Evolutionary conservation across 2,329 filamentous ascomycete species (phyloP).

Genomic region (Phymatotrichopsis omnivora): DNA sequence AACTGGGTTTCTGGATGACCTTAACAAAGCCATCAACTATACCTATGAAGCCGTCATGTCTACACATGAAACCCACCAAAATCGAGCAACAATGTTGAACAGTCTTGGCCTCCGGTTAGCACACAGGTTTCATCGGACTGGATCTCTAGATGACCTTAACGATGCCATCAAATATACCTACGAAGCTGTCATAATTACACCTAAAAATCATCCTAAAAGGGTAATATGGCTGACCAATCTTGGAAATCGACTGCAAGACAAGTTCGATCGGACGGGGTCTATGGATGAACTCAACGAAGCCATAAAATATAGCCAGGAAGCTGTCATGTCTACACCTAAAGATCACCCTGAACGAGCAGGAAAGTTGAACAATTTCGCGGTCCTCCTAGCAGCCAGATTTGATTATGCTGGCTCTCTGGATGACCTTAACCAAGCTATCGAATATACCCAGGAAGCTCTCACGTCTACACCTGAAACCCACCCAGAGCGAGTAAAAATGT

Average conservation of each 20-base stretch:
- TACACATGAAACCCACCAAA: not conserved
- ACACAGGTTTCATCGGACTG: constrained; percentile 1
- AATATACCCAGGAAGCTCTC: constrained; percentile 5
- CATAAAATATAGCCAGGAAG: constrained; percentile 7
- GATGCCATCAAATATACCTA: constrained; percentile 5
- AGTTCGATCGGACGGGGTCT: constrained; percentile 6
- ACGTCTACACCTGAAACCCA: constrained; percentile 2
- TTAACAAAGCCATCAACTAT: constrained; percentile 2
- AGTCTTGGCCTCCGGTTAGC: too few species aligned
- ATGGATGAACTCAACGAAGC: constrained; percentile 15
- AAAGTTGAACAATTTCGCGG: not conserved
- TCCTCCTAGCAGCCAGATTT: not conserved
- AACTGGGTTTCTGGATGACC: not conserved
- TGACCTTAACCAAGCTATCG: constrained; percentile 18
- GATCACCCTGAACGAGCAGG: not conserved
- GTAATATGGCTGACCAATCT: too few species aligned
- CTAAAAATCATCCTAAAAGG: not conserved
- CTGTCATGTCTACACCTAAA: not conserved
- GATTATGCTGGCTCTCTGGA: not conserved
- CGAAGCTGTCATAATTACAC: constrained; percentile 3
- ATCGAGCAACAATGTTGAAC: not conserved
- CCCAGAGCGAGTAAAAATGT: too few species aligned
- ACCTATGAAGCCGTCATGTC: not conserved
- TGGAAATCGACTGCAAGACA: too few species aligned
- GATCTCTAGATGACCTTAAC: constrained; percentile 11